Percentiles rank a stretch among this genome's conserved stretches.
These are phyloP conservation scores for Taxillus chinensis DNA, from an alignment of 164 flowering plant genomes.

Conservation along the genomic window DNA sequence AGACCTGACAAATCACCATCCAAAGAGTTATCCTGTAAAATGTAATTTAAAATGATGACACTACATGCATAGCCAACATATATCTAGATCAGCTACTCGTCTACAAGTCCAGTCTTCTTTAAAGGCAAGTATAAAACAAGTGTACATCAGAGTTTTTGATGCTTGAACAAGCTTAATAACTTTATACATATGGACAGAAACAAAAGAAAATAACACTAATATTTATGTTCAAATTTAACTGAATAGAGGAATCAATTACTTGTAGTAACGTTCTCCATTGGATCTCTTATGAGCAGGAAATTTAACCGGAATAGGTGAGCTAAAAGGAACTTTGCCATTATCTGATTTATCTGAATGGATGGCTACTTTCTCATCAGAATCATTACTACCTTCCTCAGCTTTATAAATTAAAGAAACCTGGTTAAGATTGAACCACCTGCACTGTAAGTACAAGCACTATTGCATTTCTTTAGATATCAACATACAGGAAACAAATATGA, in stretches of 20 bases:
- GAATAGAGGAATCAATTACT: background rate
- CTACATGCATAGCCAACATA: background rate
- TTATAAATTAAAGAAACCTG: slow-evolving; percentile 8
- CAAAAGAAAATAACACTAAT: background rate
- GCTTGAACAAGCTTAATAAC: background rate
- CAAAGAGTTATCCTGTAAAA: background rate
- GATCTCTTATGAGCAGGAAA: background rate
- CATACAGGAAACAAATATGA: background rate
- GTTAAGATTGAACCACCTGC: background rate
- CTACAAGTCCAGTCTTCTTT: no score
- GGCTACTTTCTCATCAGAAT: background rate
- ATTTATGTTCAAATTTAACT: background rate
- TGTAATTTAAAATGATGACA: background rate
- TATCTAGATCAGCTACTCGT: background rate
- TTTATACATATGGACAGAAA: background rate
- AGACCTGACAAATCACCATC: background rate
- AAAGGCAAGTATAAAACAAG: no score
- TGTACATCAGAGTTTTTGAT: background rate
- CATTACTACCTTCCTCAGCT: slow-evolving; percentile 1
- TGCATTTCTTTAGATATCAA: background rate
- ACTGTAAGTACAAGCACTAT: background rate
- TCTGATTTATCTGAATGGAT: background rate
- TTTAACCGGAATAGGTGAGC: background rate
- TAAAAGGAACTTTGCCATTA: background rate
- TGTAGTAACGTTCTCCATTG: background rate